phyloP scores from a whole-genome alignment of 306 rosid genomes.

The Parietaria judaica region DNA sequence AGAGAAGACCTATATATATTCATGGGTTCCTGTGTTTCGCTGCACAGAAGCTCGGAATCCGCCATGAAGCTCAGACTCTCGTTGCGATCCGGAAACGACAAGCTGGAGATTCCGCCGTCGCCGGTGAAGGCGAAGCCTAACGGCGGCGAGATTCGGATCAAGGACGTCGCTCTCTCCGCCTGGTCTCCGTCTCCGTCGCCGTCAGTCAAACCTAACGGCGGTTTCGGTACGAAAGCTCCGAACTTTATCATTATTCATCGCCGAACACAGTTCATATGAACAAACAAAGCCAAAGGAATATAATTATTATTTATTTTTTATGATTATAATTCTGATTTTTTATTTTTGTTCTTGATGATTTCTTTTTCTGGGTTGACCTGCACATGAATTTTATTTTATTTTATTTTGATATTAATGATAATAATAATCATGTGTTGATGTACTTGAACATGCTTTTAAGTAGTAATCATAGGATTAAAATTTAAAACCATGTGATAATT shows the following conservation, averaged over 20 bases:
- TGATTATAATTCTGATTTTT: background rate
- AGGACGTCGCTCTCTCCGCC: slow-evolving; percentile 31
- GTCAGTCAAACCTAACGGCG: slow-evolving; percentile 29
- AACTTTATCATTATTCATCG: background rate
- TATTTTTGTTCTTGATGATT: background rate
- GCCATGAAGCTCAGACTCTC: slow-evolving; percentile 50
- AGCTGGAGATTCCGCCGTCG: slow-evolving; percentile 48
- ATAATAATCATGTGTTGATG: no score
- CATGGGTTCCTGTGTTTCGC: slow-evolving; percentile 75
- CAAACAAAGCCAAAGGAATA: background rate
- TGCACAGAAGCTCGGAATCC: slow-evolving; percentile 39
- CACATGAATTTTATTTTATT: no score
- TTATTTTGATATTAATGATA: no score
- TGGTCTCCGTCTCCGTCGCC: slow-evolving; percentile 47
- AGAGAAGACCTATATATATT: background rate
- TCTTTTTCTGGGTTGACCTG: no score
- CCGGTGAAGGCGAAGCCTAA: slow-evolving; percentile 43
- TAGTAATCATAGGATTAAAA: no score
- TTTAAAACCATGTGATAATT: no score
- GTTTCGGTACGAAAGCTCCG: slow-evolving; percentile 25
- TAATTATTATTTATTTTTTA: background rate
- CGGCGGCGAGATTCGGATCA: slow-evolving; percentile 30
- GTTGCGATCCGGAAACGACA: slow-evolving; percentile 39
- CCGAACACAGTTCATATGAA: background rate
- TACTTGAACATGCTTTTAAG: no score